Base-by-base conservation (phyloP, 371 early-diverging fungal species). In the Mucor saturninus region DNA sequence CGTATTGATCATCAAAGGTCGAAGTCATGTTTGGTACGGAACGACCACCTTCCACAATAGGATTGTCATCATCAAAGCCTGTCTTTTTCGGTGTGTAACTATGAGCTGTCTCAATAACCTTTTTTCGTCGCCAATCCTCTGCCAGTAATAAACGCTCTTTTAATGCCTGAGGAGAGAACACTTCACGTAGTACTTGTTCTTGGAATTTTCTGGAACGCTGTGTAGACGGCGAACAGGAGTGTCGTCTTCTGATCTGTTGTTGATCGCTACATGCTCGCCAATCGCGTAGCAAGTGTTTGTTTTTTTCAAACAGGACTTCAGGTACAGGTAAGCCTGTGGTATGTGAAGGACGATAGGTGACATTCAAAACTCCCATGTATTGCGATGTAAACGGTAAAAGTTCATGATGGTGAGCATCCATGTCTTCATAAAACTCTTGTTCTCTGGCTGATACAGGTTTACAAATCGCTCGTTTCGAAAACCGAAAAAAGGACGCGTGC, bases 301-400 rank as follows among this genome's bases (percentile, higher is more conserved):
- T 93, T 63, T 93, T 87, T 66, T 91, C 91, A 56, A 94, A 83
- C 9, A 91, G 79, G 14, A 94, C 90, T 71, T 85, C 88, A 2
- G 91, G 91, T 2, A 85, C 77, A 5, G 65, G 40, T 11, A 56
- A 57, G 5, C 68, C 72, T 10, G 55, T 21, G 35, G 35, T 35
- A 8, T 35, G 4, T 45, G 74, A 65, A 50, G 69, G 68, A 15
- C 85, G 79, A 64, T 92, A 95, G 3, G 93, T 93, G 57, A 98
- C 96, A 70, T 96, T 98, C 30, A 98, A 80, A 0, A 95, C 91
- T 15, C 98, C 98, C 64, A 96, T 76, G 70, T 96, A 98, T 39
- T 89, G 90, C 6, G 97, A 92, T 14, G 93, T 89, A 71, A 95
- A 98, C 3, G 87, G 90, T 45, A 91, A 74, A 29, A 98, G 77